Conservation (phyloP, 176 grass and related monocot species). For the Triticum monococcum region DNA sequence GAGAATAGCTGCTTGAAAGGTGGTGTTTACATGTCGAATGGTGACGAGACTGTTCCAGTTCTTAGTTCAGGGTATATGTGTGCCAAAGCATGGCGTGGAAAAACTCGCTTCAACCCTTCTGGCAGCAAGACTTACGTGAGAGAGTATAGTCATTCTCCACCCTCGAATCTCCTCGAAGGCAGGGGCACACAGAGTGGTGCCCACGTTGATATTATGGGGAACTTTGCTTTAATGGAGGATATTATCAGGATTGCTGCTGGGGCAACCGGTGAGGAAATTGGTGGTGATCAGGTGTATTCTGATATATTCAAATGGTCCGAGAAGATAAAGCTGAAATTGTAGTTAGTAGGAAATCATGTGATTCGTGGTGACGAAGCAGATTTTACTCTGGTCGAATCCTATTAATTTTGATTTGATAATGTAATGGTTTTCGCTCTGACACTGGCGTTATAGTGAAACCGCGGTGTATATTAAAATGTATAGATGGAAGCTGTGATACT, state of each 20-base stretch:
- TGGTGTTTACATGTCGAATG: conserved; percentile 76
- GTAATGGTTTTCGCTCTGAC: not conserved
- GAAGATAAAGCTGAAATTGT: conserved; percentile 71
- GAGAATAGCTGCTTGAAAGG: conserved; percentile 75
- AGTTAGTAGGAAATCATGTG: conserved; percentile 13
- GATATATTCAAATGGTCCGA: conserved; percentile 97
- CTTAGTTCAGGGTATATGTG: conserved; percentile 92
- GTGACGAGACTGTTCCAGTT: conserved; percentile 96
- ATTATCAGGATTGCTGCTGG: conserved; percentile 88
- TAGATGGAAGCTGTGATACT: conserved; percentile 19
- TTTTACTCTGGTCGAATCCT: conserved; percentile 6
- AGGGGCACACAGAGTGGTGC: conserved; percentile 92
- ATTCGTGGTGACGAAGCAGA: not conserved
- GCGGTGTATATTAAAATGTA: conserved; percentile 49
- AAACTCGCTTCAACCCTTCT: conserved; percentile 92
- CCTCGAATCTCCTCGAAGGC: conserved; percentile 85
- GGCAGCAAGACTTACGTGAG: conserved; percentile 77
- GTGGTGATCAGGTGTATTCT: conserved; percentile 85
- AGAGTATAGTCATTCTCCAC: conserved; percentile 85
- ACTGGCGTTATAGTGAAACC: not conserved
- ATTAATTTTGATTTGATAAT: conserved; percentile 34
- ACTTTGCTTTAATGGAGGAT: conserved; percentile 95
- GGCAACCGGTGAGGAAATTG: conserved; percentile 72
- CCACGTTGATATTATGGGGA: conserved; percentile 99
- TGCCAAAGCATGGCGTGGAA: conserved; percentile 91